phyloP scores from a whole-genome alignment of 805 yeast species.

The Ogataea pilisensis region DNA sequence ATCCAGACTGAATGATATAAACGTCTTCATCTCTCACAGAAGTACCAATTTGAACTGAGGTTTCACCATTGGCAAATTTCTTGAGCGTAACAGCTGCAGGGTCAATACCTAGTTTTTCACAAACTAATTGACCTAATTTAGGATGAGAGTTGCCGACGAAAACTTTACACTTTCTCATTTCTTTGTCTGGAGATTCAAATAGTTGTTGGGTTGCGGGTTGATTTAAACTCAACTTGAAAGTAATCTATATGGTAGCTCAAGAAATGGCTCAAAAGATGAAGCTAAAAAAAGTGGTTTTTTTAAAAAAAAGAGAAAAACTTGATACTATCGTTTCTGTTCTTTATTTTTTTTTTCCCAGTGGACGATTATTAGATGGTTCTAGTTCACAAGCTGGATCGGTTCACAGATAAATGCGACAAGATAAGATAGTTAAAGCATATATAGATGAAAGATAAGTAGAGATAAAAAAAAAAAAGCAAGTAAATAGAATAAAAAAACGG shows the following conservation, averaged over 20 bases:
- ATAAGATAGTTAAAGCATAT: not conserved
- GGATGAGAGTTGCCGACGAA: slow-evolving; percentile 98
- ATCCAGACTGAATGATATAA: slow-evolving; percentile 86
- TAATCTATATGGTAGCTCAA: not conserved
- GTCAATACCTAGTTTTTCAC: slow-evolving; percentile 86
- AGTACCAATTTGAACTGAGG: slow-evolving; percentile 91
- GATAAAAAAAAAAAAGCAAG: slow-evolving; percentile 1
- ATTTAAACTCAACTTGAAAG: not conserved
- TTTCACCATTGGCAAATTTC: slow-evolving; percentile 96
- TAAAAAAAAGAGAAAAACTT: too few relatives aligned
- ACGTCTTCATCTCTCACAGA: slow-evolving; percentile 97
- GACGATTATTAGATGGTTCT: too few relatives aligned
- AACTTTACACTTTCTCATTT: slow-evolving; percentile 94
- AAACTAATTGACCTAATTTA: slow-evolving; percentile 84
- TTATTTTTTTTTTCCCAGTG: too few relatives aligned
- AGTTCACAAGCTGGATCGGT: too few relatives aligned
- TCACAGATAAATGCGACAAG: too few relatives aligned
- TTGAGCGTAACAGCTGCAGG: slow-evolving; percentile 90
- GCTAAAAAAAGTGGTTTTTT: too few relatives aligned
- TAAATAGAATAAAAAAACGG: not conserved
- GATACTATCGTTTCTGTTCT: too few relatives aligned
- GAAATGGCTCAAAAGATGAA: not conserved
- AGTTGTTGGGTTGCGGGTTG: not conserved
- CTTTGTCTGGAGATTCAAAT: not conserved
- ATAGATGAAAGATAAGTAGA: not conserved